Conservation (phyloP, 495 filamentous ascomycete species). For the Neohortaea acidophila region DNA sequence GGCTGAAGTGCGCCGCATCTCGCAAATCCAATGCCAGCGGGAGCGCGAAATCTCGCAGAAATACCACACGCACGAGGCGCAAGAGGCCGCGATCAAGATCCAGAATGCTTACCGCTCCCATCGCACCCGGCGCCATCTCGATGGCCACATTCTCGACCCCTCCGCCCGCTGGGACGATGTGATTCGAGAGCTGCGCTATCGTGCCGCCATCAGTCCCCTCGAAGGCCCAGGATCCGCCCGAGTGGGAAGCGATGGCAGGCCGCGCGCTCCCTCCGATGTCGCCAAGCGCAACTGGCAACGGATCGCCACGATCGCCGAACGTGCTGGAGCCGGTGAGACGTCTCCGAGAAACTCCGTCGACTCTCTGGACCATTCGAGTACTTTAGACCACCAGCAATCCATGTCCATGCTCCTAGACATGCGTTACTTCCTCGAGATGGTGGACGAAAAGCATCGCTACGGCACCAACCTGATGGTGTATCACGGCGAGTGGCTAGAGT, state of each 20-base stretch:
- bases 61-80: conserved; percentile 6
- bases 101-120: conserved; percentile 58
- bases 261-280: background rate
- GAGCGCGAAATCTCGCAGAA: conserved; percentile 6
- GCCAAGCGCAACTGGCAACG: conserved; percentile 63
- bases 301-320: conserved; percentile 49
- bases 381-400: background rate
- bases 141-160: conserved; percentile 48
- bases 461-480: conserved; percentile 67
- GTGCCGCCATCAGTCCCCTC: conserved; percentile 3
- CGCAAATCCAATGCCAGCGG: conserved; percentile 2
- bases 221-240: background rate
- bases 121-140: conserved; percentile 47
- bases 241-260: background rate
- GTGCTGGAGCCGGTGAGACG: conserved; percentile 45
- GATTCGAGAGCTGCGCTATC: conserved; percentile 13
- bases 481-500: conserved; percentile 64
- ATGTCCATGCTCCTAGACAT: conserved; percentile 47
- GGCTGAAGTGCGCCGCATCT: background rate
- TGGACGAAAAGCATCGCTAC: conserved; percentile 61
- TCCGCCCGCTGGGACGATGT: conserved; percentile 53
- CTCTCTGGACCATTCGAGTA: background rate
- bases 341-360: background rate
- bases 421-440: conserved; percentile 83
- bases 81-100: conserved; percentile 37